These are phyloP conservation scores for Persicaria maculosa DNA, from an alignment of 148 eudicot genomes.

Conservation along the genomic window DNA sequence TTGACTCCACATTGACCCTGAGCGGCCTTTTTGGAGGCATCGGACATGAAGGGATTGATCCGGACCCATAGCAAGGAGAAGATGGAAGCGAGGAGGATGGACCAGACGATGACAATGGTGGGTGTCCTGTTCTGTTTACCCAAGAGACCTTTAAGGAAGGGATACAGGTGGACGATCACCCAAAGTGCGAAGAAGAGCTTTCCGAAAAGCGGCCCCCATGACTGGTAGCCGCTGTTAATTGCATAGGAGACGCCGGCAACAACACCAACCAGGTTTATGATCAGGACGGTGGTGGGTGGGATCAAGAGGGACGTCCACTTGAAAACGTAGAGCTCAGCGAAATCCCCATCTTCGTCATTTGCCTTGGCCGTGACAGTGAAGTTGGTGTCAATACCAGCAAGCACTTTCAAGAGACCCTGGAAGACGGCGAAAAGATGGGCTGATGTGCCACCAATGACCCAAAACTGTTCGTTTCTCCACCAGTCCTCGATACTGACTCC, in stretches of 20 bases:
- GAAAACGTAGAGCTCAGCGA: constrained; percentile 66
- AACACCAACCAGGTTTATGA: constrained; percentile 65
- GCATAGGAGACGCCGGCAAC: constrained; percentile 81
- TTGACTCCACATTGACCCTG: constrained; percentile 48
- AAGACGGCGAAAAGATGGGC: constrained; percentile 85
- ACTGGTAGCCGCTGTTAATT: constrained; percentile 72
- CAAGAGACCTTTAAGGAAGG: constrained; percentile 81
- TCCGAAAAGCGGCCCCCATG: constrained; percentile 85
- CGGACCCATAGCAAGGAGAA: constrained; percentile 84
- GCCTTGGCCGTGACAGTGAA: constrained; percentile 87
- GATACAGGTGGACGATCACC: constrained; percentile 79
- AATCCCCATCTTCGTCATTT: constrained; percentile 71
- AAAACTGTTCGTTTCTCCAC: constrained; percentile 94
- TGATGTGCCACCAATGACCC: constrained; percentile 90
- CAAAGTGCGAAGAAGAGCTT: constrained; percentile 73
- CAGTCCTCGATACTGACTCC: constrained; percentile 75
- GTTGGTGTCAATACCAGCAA: constrained; percentile 77
- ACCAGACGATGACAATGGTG: constrained; percentile 83
- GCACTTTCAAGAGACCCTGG: constrained; percentile 76
- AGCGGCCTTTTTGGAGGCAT: constrained; percentile 22
- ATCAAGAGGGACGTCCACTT: constrained; percentile 79
- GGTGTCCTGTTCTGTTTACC: constrained; percentile 78
- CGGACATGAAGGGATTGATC: constrained; percentile 63
- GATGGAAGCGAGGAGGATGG: constrained; percentile 68
- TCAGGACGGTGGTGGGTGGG: constrained; percentile 73